These are phyloP conservation scores for Acrocalymma vagum DNA, from an alignment of 2,329 filamentous ascomycete genomes.

Conservation along the genomic window DNA sequence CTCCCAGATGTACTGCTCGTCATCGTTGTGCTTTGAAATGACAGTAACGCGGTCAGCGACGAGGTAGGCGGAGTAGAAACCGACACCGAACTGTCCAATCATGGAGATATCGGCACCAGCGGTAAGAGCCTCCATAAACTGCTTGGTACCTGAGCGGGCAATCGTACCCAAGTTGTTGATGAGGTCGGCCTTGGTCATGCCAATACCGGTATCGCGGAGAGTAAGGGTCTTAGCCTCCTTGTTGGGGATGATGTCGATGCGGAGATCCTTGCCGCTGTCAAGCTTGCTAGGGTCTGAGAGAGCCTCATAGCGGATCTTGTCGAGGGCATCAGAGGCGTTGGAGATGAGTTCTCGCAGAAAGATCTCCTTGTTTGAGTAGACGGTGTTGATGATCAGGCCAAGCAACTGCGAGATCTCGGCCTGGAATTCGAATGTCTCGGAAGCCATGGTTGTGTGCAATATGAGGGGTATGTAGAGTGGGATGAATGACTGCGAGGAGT, in stretches of 20 bases:
- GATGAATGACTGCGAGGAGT: conserved; percentile 8
- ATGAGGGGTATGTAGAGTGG: conserved; percentile 19
- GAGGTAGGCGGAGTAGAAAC: conserved; percentile 99
- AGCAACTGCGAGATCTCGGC: conserved; percentile 99
- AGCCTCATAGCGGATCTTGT: conserved; percentile 99
- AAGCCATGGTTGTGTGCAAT: conserved; percentile 67
- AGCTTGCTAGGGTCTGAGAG: conserved; percentile 97
- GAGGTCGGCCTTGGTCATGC: conserved; percentile 99
- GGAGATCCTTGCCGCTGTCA: conserved; percentile 95
- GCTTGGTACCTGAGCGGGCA: conserved; percentile 98
- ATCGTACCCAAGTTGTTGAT: conserved; percentile 99
- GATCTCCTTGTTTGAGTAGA: conserved; percentile 99
- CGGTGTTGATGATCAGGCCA: conserved; percentile 99
- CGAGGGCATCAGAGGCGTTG: conserved; percentile 97
- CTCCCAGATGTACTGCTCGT: conserved; percentile 99
- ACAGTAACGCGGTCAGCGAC: conserved; percentile 97
- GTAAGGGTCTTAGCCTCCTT: conserved; percentile 98
- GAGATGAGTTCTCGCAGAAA: conserved; percentile 98
- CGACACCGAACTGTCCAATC: conserved; percentile 99
- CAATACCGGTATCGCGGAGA: conserved; percentile 97
- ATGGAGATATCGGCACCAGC: conserved; percentile 99
- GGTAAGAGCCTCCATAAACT: conserved; percentile 99
- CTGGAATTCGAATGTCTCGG: conserved; percentile 99
- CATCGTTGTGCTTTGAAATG: conserved; percentile 98
- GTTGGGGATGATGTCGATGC: conserved; percentile 98